Percentiles rank a stretch among this genome's conserved stretches.
Conservation (phyloP, 768 basidiomycete genomes). For the Boletus barrowsii region DNA sequence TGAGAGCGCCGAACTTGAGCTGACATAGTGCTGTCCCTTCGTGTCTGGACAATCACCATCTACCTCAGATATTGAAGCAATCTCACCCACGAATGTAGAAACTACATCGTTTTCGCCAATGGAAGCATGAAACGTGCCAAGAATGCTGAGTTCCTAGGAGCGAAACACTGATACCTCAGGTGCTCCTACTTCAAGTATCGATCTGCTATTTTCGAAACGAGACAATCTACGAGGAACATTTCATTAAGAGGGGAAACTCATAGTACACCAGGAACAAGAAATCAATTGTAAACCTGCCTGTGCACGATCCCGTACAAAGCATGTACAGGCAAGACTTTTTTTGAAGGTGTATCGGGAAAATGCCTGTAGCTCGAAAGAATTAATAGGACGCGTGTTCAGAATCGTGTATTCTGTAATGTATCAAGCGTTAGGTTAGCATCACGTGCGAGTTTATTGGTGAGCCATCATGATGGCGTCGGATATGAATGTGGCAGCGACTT, state of each 20-base stretch:
- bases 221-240: conserved; percentile 33
- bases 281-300: conserved; percentile 40
- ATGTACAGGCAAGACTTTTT: conserved; percentile 33
- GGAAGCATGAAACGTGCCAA: not conserved
- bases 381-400: conserved; percentile 23
- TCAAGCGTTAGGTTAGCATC: conserved; percentile 26
- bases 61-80: not conserved
- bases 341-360: conserved; percentile 30
- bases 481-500: conserved; percentile 84
- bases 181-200: conserved; percentile 21
- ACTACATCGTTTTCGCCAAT: not conserved
- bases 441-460: conserved; percentile 54
- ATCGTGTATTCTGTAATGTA: conserved; percentile 28
- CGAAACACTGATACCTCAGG: conserved; percentile 5
- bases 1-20: too few relatives aligned
- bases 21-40: too few relatives aligned
- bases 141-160: not conserved
- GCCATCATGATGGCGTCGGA: conserved; percentile 94
- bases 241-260: conserved; percentile 33
- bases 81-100: conserved; percentile 6
- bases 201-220: conserved; percentile 19
- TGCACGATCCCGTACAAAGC: conserved; percentile 28
- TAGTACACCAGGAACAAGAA: conserved; percentile 29
- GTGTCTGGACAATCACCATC: too few relatives aligned
- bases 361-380: conserved; percentile 33